Evolutionary conservation across 2,329 filamentous ascomycete genomes (phyloP).

Genomic region (Geosmithia putterillii): DNA sequence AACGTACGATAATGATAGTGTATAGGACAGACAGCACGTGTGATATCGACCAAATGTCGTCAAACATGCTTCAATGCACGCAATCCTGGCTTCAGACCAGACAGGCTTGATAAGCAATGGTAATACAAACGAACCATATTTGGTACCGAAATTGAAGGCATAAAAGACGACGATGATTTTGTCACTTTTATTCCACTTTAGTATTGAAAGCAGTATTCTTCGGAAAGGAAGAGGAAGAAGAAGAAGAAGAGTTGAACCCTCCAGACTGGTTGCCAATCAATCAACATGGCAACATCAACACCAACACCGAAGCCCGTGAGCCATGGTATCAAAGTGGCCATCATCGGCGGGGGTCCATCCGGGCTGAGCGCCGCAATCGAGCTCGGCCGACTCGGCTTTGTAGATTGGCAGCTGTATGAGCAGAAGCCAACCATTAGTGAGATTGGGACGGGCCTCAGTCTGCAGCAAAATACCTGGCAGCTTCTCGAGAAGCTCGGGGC

Average conservation of each 20-base stretch:
- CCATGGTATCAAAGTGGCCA: slow-evolving; percentile 8
- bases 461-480: slow-evolving; percentile 21
- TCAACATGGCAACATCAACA: not conserved
- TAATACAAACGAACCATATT: not conserved
- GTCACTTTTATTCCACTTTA: too few relatives aligned
- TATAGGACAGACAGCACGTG: not conserved
- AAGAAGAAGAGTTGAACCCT: too few relatives aligned
- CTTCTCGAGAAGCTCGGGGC: slow-evolving; percentile 18
- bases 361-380: slow-evolving; percentile 18
- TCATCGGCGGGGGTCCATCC: slow-evolving; percentile 15
- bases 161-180: too few relatives aligned
- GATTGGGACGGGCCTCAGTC: slow-evolving; percentile 20
- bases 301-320: not conserved
- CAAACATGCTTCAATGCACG: not conserved
- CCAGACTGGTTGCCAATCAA: not conserved
- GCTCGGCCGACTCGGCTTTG: slow-evolving; percentile 12
- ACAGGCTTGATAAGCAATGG: not conserved
- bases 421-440: slow-evolving; percentile 22
- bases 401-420: slow-evolving; percentile 20
- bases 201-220: too few relatives aligned
- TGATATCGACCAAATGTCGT: not conserved
- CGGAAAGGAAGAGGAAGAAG: too few relatives aligned
- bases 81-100: not conserved
- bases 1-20: not conserved
- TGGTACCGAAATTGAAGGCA: too few relatives aligned